A percentile compares a stretch with the other conserved stretches of the same genome.
Evolutionary conservation across 129 eudicot genomes (phyloP).

Genomic region (Daucus carota): DH1_v3.0 NC_030387.2:38624501-38625000

Average conservation of each 20-base stretch:
- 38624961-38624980: neutral
- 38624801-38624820: constrained; percentile 11
- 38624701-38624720: no score
- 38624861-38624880: neutral
- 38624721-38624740: neutral
- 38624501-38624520: no score
- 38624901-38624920: constrained; percentile 4
- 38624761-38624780: constrained; percentile 12
- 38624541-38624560: no score
- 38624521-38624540: no score
- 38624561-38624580: no score
- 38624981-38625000: neutral
- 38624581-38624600: no score
- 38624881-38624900: neutral
- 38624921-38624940: constrained; percentile 1
- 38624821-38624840: neutral
- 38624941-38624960: constrained; percentile 5
- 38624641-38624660: no score
- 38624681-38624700: no score
- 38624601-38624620: no score
- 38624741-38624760: constrained; percentile 11
- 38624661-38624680: no score
- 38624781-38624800: constrained; percentile 1
- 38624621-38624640: no score
- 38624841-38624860: neutral